Evolutionary conservation across 2,329 filamentous ascomycete species (phyloP).

Genomic region (Ustilaginoidea virens): DNA sequence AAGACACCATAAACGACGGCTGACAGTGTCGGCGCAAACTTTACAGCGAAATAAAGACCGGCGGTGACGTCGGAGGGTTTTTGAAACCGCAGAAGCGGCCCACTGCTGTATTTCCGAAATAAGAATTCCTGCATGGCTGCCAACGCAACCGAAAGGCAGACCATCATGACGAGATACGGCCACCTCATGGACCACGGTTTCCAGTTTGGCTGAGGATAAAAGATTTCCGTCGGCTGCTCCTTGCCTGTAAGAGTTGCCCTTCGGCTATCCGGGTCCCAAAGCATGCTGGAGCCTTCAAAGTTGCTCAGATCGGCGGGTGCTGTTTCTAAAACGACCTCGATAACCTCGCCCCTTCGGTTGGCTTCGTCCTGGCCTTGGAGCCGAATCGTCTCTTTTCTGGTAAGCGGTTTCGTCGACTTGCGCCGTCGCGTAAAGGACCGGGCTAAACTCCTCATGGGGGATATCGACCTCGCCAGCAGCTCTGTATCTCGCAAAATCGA

Average conservation of each 20-base stretch:
- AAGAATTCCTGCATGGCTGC: constrained; percentile 38
- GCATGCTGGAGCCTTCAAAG: constrained; percentile 26
- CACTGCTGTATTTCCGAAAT: constrained; percentile 30
- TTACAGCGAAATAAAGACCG: constrained; percentile 42
- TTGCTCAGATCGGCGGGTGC: constrained; percentile 35
- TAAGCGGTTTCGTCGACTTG: constrained; percentile 9
- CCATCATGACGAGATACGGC: constrained; percentile 39
- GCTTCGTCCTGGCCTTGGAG: constrained; percentile 41
- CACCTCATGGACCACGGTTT: constrained; percentile 50
- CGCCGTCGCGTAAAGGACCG: constrained; percentile 26
- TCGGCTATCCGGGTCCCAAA: constrained; percentile 15
- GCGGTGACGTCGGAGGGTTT: constrained; percentile 33
- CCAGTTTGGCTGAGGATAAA: constrained; percentile 51
- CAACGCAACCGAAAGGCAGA: constrained; percentile 36
- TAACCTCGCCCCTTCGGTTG: constrained; percentile 41
- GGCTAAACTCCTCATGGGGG: constrained; percentile 20
- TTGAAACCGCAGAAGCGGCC: constrained; percentile 33
- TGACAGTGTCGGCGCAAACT: constrained; percentile 46
- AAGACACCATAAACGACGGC: constrained; percentile 47
- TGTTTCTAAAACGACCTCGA: constrained; percentile 37
- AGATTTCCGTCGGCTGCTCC: constrained; percentile 27
- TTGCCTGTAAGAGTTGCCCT: constrained; percentile 22
- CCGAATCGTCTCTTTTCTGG: constrained; percentile 26
- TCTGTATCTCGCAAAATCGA: constrained; percentile 32
- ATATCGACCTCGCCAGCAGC: constrained; percentile 24